A percentile compares a stretch with the other conserved stretches of the same genome.
Evolutionary conservation across 2,329 filamentous ascomycete species (phyloP).

Genomic region (Penicillium capsulatum): DNA sequence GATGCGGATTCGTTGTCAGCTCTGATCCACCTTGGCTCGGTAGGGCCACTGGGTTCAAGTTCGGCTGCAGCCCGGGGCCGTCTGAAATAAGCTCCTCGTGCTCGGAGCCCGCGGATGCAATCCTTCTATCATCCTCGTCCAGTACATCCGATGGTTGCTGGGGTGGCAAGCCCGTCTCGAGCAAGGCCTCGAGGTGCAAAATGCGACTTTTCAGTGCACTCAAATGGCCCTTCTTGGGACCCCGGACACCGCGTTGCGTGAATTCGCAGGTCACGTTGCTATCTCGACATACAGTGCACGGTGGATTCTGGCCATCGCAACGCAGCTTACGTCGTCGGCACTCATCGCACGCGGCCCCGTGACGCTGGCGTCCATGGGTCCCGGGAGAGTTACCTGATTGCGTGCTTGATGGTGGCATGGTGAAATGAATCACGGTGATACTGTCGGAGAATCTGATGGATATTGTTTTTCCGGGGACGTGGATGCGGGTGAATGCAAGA

Average conservation of each 20-base stretch:
- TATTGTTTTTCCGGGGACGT: too few species aligned
- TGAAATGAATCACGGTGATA: too few species aligned
- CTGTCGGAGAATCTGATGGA: too few species aligned
- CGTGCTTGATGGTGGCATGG: too few species aligned
- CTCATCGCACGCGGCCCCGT: slow-evolving; percentile 16
- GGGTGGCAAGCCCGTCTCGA: neutral
- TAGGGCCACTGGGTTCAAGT: too few species aligned
- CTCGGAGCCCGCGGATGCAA: neutral
- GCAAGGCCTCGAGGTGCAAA: slow-evolving; percentile 4
- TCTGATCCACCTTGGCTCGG: too few species aligned
- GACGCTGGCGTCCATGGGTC: neutral
- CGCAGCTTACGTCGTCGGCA: slow-evolving; percentile 55
- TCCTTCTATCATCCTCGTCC: neutral
- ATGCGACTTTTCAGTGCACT: slow-evolving; percentile 12
- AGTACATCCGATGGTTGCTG: neutral
- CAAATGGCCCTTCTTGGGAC: slow-evolving; percentile 22
- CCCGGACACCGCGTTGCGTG: slow-evolving; percentile 10
- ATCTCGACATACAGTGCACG: slow-evolving; percentile 35
- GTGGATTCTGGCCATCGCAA: slow-evolving; percentile 54
- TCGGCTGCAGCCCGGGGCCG: too few species aligned
- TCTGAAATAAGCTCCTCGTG: neutral
- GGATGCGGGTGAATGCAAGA: too few species aligned
- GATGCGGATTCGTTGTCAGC: too few species aligned
- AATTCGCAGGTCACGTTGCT: slow-evolving; percentile 12
- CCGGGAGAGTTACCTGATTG: too few species aligned